These are phyloP conservation scores for Posidonia oceanica DNA, from an alignment of 116 monocot genomes.

Conservation along the genomic window DNA sequence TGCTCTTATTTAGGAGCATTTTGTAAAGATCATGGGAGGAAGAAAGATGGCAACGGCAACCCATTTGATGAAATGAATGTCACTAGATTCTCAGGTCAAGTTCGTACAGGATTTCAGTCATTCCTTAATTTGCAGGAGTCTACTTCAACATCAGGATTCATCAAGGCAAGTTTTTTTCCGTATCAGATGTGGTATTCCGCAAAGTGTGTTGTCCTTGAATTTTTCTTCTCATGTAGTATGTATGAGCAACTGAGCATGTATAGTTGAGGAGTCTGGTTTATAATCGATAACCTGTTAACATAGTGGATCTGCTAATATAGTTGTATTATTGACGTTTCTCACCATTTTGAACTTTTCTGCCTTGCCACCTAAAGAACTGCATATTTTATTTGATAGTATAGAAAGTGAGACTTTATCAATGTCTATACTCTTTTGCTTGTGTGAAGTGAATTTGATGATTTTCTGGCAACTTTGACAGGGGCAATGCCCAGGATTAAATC, in stretches of 20 bases:
- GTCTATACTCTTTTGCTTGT: neutral
- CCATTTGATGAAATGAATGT: slow-evolving; percentile 38
- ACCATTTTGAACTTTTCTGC: too few species aligned
- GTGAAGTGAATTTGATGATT: neutral
- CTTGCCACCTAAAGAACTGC: too few species aligned
- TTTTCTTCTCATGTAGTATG: neutral
- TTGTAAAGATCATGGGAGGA: slow-evolving; percentile 30
- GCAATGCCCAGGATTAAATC: slow-evolving; percentile 56
- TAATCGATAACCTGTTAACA: too few species aligned
- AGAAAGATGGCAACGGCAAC: slow-evolving; percentile 15
- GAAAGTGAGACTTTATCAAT: neutral
- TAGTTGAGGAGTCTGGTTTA: too few species aligned
- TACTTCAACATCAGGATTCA: slow-evolving; percentile 23
- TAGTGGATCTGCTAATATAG: too few species aligned
- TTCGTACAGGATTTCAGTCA: slow-evolving; percentile 1
- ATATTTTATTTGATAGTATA: neutral
- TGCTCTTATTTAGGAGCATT: slow-evolving; percentile 92
- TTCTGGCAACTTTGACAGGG: slow-evolving; percentile 32
- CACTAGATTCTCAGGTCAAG: slow-evolving; percentile 13
- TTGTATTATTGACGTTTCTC: too few species aligned
- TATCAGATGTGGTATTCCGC: neutral
- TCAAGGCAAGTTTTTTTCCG: slow-evolving; percentile 36
- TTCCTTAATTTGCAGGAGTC: slow-evolving; percentile 13
- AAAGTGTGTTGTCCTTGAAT: neutral
- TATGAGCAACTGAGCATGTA: too few species aligned